These are phyloP conservation scores for Dictyostelium brefeldianum DNA, from an alignment of 78 protist species.

Conservation along the genomic window DNA sequence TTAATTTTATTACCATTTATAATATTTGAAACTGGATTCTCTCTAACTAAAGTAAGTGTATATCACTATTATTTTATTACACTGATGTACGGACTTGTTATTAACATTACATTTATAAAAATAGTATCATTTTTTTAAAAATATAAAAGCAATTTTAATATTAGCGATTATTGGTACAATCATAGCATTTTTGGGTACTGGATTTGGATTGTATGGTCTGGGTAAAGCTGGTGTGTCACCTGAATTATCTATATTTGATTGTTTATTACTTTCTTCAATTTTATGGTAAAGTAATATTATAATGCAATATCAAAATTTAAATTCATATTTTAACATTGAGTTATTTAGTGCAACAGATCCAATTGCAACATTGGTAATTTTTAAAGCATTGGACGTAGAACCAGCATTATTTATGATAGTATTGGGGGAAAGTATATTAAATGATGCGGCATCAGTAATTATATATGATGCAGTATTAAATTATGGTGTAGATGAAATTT, in stretches of 20 bases:
- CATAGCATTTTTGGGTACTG: conserved; percentile 78
- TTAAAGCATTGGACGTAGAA: conserved; percentile 86
- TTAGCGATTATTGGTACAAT: conserved; percentile 94
- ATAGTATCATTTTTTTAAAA: conserved; percentile 86
- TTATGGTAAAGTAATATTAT: not conserved
- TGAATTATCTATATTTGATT: not conserved
- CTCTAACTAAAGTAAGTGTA: conserved; percentile 45
- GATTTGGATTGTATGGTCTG: conserved; percentile 36
- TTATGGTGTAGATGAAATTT: conserved; percentile 11
- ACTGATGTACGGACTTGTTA: too few relatives aligned
- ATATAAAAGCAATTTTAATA: conserved; percentile 84
- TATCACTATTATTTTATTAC: too few relatives aligned
- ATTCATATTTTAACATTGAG: not conserved
- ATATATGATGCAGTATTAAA: conserved; percentile 60
- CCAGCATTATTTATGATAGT: conserved; percentile 90
- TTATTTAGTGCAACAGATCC: conserved; percentile 92
- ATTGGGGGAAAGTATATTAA: conserved; percentile 95
- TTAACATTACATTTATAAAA: not conserved
- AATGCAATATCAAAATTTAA: too few relatives aligned
- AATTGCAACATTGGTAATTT: conserved; percentile 93
- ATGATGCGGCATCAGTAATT: conserved; percentile 95
- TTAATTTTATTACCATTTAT: conserved; percentile 94
- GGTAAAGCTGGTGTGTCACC: conserved; percentile 24
- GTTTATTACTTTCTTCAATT: not conserved
- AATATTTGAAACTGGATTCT: conserved; percentile 94